Evolutionary conservation across 768 basidiomycete genomes (phyloP), one percentile per base, ranked within the genome.

Genomic region (Tylopilus vinaceipallidus): DNA sequence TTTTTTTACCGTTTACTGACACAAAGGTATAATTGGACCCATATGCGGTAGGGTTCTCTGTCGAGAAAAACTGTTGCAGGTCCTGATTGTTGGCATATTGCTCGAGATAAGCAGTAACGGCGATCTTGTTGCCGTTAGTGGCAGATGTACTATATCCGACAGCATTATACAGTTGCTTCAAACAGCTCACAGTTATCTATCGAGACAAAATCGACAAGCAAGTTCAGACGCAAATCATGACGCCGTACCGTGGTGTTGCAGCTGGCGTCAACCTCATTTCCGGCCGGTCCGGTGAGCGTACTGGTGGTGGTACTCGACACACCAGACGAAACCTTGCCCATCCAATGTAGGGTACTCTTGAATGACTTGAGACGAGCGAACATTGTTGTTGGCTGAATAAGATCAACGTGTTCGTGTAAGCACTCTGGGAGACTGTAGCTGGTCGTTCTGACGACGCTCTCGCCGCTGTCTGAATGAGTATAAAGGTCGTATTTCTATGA

Each of bases 331-430:
- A 7, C 24, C 16, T 17, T 36, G 1, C 57, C 53, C 11, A 66
- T 52, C 59, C 59, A 68, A 47, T 72, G 67, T 20, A 80, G 56
- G 0, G 71, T 78, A 5, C 74, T 73, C 49, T 57, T 72, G 47
- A 77, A 67, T 8, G 66, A 65, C 53, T 72, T 77, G 51, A 71
- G 66, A 49, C 75, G 75, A 38, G 74, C 69, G 57, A 88, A 89
- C 63, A 80, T 75, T 2, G 85, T 88, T 3, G 87, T 88, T 0
- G 87, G 87, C 53, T 88, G 84, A 23, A 89, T 71, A 24, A 88
- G 65, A 29, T 87, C 84, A 48, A 88, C 63, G 58, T 88, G 84
- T 4, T 71, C 67, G 56, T 82, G 75, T 38, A 88, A 65, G 48
- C 76, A 52, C 39, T 73, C 72, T 0, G 87, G 87, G 16, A 90